A percentile compares a stretch with the other conserved stretches of the same genome.
Evolutionary conservation across 2,329 filamentous ascomycete species (phyloP).

Genomic region (Aspergillus melleus): DNA sequence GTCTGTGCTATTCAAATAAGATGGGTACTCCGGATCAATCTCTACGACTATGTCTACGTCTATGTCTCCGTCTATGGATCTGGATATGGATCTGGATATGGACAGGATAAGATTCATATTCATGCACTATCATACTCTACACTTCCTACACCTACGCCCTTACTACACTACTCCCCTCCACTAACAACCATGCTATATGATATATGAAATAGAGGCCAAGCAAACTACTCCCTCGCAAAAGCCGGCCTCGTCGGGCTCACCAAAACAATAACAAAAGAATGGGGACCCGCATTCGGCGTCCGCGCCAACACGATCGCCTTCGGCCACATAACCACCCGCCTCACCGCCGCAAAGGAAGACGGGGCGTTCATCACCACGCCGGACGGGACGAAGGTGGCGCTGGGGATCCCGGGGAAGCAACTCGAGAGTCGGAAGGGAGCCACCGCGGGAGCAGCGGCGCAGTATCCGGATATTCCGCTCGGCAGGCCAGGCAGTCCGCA

Average conservation of each 20-base stretch:
- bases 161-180: no score
- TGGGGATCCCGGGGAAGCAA: constrained; percentile 71
- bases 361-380: constrained; percentile 77
- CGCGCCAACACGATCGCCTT: constrained; percentile 82
- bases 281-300: constrained; percentile 81
- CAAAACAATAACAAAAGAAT: constrained; percentile 90
- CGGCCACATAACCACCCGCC: constrained; percentile 74
- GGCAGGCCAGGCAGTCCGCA: constrained; percentile 73
- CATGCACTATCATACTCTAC: not conserved
- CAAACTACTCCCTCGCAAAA: constrained; percentile 85
- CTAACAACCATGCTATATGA: no score
- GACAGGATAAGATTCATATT: no score
- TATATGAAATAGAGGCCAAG: constrained; percentile 60
- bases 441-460: constrained; percentile 12
- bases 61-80: no score
- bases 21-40: no score
- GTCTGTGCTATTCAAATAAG: no score
- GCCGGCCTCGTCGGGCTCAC: constrained; percentile 79
- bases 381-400: constrained; percentile 70
- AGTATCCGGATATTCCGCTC: constrained; percentile 72
- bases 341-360: constrained; percentile 82
- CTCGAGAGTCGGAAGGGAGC: constrained; percentile 27
- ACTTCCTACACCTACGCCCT: not conserved
- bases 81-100: no score
- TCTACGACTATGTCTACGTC: no score